Base-by-base conservation (phyloP, 306 rosid species). In the Glycyrrhiza uralensis region DNA sequence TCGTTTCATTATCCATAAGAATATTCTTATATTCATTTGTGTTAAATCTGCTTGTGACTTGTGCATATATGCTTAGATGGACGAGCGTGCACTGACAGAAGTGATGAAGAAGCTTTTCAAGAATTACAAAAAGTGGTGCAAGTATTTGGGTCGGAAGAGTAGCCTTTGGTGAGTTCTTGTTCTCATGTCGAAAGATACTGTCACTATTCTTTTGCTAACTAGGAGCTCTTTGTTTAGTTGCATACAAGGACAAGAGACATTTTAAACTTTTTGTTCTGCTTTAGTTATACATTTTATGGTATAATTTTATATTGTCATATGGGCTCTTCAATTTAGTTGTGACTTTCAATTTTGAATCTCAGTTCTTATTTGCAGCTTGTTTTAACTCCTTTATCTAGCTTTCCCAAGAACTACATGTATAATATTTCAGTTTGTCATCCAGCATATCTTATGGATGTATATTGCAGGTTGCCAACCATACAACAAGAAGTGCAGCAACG, bases 401-500 rank as follows among this genome's bases (percentile, higher is more conserved):
- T 82, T 57, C 33, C 51, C 23, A 28, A 30, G 32, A 47, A 58
- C 11, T 30, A 24, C 3, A 39, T 41, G 46, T 28, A 22, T 65
- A 8, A 22, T 65, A 8, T 20, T 35, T 58, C 20, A 65, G 39
- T 66, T 71, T 71, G 55, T 20, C 11, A 33, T 32, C 49, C 39
- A 67, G 39, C 55, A 61, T 56, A 57, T 7, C 42, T 70, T 1
- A 7, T 33, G 19, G 32, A n/a, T 75, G 41, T 29, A 46, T 64
- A 23, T 76, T 88, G 74, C 87, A 94, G 98, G 98, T 81, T 94
- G 76, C 98, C 98, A 45, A 94, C 97, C 24, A 94, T 94, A 81
- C 98, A 94, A 80, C 98, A 94, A 80, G 98, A 94, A 85, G 98
- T 94, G 77, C 98, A 91, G 75, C 98, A 94, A 76, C 95, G 98